Base-by-base conservation (phyloP, 2,329 filamentous ascomycete genomes). In the Arthrobotrys conoides region DNA sequence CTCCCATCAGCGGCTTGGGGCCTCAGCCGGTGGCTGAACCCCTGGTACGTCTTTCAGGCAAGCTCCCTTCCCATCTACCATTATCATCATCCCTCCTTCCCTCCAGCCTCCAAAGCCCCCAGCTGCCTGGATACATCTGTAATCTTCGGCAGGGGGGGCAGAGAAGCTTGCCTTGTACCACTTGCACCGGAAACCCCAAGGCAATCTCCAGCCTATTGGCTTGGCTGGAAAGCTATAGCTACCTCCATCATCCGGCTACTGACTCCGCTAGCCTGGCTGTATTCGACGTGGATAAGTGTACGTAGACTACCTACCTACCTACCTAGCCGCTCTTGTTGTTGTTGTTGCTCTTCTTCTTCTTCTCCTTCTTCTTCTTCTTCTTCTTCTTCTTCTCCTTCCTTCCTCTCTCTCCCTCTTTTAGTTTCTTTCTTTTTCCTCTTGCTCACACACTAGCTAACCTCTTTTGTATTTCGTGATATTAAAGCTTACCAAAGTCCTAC, bases 241-340 rank as follows among this genome's bases (percentile, higher is more conserved):
- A 8, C 9, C 3, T 44, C 36, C 20, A 61, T 44, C 14, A 44
- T 16, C 57, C 20, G 57, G 18, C 9, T 44, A 20, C 18, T 5
- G 36, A 27, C 27, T 27, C 57, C 36, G 57, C 4, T 44, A 61
- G 18, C 57, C 33, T 61, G 57, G 57, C 20, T 44, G 36, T 18
- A 24, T 3, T 44, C 36, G 20, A n/a, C 5, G 36, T 61, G 57
- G 57, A 16, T 0, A n/a, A 1, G 30, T 6, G 30, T 38, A 38
- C 8, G 53, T 36, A 27, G n/a, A n/a, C n/a, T n/a, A n/a, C n/a
- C n/a, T n/a, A n/a, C n/a, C n/a, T n/a, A n/a, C n/a, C n/a, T n/a
- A n/a, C n/a, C n/a, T n/a, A n/a, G n/a, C n/a, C n/a, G n/a, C n/a
- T n/a, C n/a, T n/a, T n/a, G n/a, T n/a, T n/a, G n/a, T n/a, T n/a